Conservation (phyloP, 352 stramenopile genomes). For the Globisporangium apiculatum region DNA sequence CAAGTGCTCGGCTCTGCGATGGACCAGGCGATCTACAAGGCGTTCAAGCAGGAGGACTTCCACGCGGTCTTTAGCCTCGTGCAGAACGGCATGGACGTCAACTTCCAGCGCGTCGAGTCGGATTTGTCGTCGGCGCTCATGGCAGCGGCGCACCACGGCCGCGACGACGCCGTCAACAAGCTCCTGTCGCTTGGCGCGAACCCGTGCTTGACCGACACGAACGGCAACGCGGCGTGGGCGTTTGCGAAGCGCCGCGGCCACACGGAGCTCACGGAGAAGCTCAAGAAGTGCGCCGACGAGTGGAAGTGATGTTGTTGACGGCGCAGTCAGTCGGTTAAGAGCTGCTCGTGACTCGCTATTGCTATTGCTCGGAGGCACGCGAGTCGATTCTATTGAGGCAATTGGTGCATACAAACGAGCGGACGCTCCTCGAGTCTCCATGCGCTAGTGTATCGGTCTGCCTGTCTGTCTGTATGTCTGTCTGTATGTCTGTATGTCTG, state of each 20-base stretch:
- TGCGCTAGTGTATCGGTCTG: neutral
- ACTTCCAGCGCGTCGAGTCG: constrained; percentile 78
- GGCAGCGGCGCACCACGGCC: constrained; percentile 73
- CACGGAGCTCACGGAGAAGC: constrained; percentile 52
- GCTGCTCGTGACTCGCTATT: neutral
- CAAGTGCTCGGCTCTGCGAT: constrained; percentile 78
- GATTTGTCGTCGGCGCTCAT: constrained; percentile 70
- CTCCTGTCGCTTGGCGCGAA: constrained; percentile 61
- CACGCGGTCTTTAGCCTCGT: constrained; percentile 75
- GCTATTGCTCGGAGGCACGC: neutral
- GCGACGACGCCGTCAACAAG: constrained; percentile 61
- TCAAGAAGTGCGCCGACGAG: constrained; percentile 63
- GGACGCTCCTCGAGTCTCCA: too few species aligned
- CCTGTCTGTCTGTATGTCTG: neutral
- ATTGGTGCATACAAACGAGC: neutral
- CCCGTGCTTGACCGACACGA: constrained; percentile 45
- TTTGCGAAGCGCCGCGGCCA: constrained; percentile 70
- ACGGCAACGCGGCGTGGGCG: constrained; percentile 47
- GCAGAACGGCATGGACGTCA: constrained; percentile 80
- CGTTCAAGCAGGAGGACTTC: constrained; percentile 73
- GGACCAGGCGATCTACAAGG: constrained; percentile 77
- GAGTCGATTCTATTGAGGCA: neutral
- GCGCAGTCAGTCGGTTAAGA: too few species aligned
- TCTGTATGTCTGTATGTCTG: neutral
- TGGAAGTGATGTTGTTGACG: constrained; percentile 20